A percentile compares a stretch with the other conserved stretches of the same genome.
Conservation (phyloP, 202 grass and related monocot species). For the Panicum hallii region DNA sequence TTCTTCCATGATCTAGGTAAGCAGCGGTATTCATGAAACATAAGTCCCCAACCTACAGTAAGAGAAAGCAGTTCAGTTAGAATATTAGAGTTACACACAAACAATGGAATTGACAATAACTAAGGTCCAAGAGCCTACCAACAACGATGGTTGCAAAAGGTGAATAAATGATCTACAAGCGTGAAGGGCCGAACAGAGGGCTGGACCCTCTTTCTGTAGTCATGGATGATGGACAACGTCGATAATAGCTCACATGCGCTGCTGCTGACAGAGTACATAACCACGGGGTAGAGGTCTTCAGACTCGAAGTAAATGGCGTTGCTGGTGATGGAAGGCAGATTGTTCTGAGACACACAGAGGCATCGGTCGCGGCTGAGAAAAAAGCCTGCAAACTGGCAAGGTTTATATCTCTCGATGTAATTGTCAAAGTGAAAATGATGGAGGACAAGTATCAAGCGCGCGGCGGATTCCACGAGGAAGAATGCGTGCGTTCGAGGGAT, state of each 20-base stretch:
- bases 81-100: neutral
- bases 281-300: neutral
- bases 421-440: neutral
- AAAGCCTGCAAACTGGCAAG: neutral
- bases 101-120: neutral
- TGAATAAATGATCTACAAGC: neutral
- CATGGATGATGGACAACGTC: neutral
- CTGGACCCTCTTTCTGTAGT: neutral
- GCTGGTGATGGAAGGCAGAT: conserved; percentile 10
- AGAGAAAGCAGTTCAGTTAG: neutral
- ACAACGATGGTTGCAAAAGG: neutral
- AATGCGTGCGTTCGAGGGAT: neutral
- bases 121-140: neutral
- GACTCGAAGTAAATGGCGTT: neutral
- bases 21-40: conserved; percentile 9
- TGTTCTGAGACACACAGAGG: neutral
- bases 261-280: neutral
- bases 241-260: neutral
- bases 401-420: too few relatives aligned
- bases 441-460: neutral
- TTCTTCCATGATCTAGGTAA: neutral
- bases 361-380: conserved; percentile 4
- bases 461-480: neutral
- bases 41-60: neutral
- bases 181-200: neutral